phyloP scores from a whole-genome alignment of 805 yeast genomes.

The Lipomyces sp. region DNA sequence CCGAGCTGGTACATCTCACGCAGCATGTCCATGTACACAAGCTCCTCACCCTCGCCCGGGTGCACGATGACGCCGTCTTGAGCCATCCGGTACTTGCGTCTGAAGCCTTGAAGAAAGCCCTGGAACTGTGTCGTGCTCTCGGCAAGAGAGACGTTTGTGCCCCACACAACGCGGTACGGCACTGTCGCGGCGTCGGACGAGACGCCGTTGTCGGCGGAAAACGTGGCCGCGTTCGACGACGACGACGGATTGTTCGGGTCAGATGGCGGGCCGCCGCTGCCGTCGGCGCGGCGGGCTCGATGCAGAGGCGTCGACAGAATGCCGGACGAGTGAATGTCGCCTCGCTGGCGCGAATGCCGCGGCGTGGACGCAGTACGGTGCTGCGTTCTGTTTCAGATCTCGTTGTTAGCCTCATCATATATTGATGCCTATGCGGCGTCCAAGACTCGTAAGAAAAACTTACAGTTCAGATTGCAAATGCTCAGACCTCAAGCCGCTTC shows the following conservation, averaged over 20 bases:
- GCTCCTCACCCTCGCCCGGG: slow-evolving; percentile 61
- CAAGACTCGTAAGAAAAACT: background rate
- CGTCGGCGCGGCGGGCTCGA: slow-evolving; percentile 1
- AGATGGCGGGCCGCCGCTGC: slow-evolving; percentile 8
- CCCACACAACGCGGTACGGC: slow-evolving; percentile 76
- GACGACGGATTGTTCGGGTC: slow-evolving; percentile 18
- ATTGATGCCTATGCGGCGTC: slow-evolving; percentile 3
- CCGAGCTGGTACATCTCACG: slow-evolving; percentile 75
- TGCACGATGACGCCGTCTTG: slow-evolving; percentile 43
- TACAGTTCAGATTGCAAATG: slow-evolving; percentile 22
- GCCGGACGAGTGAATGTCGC: slow-evolving; percentile 74
- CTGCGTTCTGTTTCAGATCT: no score
- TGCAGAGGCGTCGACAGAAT: slow-evolving; percentile 66
- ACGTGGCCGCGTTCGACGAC: slow-evolving; percentile 18
- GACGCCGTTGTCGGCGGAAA: slow-evolving; percentile 20
- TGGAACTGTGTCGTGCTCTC: slow-evolving; percentile 80
- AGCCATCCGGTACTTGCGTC: slow-evolving; percentile 65
- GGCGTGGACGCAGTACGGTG: slow-evolving; percentile 18
- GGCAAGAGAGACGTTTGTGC: slow-evolving; percentile 90
- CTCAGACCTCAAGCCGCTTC: slow-evolving; percentile 3
- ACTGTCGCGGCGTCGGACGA: slow-evolving; percentile 34
- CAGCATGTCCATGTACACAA: slow-evolving; percentile 70
- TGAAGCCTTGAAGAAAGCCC: slow-evolving; percentile 79
- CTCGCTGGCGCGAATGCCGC: slow-evolving; percentile 46
- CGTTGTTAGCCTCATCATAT: no score